Percentiles rank a stretch among this genome's conserved stretches.
Conservation (phyloP, 768 basidiomycete genomes). For the Boletus pseudo-olivaceus region DNA sequence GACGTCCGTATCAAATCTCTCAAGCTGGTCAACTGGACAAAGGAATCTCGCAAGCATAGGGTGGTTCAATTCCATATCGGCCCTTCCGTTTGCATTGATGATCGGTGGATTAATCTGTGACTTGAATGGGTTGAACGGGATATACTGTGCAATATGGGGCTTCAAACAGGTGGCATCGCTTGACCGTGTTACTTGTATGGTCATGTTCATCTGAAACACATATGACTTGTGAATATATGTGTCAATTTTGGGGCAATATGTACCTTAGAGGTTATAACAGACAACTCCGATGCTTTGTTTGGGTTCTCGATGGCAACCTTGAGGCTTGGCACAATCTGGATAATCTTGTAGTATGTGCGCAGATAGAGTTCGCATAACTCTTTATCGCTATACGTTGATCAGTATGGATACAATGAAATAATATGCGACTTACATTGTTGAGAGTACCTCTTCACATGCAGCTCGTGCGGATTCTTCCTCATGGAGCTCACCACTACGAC, state of each 20-base stretch:
- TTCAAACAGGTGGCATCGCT: not conserved
- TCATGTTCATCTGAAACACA: not conserved
- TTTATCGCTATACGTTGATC: too few relatives aligned
- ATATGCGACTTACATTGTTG: too few relatives aligned
- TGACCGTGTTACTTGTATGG: not conserved
- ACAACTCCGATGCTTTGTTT: not conserved
- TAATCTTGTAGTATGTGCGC: not conserved
- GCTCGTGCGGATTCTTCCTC: too few relatives aligned
- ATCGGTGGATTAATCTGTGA: not conserved
- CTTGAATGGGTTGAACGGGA: not conserved
- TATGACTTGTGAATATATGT: not conserved
- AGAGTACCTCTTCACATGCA: too few relatives aligned
- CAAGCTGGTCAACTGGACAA: not conserved
- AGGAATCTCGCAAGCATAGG: not conserved
- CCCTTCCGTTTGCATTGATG: not conserved
- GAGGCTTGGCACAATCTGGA: not conserved
- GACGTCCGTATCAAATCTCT: not conserved
- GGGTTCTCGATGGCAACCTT: not conserved
- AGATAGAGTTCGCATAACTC: too few relatives aligned
- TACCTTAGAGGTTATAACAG: not conserved
- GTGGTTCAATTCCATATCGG: not conserved
- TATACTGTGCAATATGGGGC: not conserved
- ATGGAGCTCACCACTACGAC: too few relatives aligned
- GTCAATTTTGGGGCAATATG: not conserved
- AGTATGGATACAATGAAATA: too few relatives aligned